A percentile compares a stretch with the other conserved stretches of the same genome.
Conservation (phyloP, 2,329 filamentous ascomycete genomes). For the Cytospora mali region DNA sequence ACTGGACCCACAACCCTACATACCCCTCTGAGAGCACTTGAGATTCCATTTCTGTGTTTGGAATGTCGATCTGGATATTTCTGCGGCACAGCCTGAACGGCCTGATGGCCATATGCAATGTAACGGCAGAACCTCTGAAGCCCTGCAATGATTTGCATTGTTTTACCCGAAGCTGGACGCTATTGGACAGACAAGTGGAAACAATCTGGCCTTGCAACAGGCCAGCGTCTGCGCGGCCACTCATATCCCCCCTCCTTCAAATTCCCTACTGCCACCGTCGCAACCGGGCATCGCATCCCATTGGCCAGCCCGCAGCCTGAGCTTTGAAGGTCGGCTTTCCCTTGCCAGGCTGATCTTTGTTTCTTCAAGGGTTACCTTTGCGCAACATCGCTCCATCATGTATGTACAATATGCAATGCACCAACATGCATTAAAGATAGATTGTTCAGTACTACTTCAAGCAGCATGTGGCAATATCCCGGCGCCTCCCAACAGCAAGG, state of each 20-base stretch:
- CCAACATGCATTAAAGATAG: neutral
- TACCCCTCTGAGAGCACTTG: neutral
- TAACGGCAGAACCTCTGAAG: neutral
- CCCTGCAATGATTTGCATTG: neutral
- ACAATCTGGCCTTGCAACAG: constrained; percentile 23
- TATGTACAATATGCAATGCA: neutral
- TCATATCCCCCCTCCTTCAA: constrained; percentile 27
- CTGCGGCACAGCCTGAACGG: neutral
- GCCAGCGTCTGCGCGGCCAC: constrained; percentile 39
- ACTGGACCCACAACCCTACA: neutral
- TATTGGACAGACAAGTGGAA: constrained; percentile 11
- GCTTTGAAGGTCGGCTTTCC: neutral
- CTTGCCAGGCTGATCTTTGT: neutral
- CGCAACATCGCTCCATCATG: neutral
- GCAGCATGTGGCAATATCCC: neutral
- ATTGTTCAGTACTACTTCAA: neutral
- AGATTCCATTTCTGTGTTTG: neutral
- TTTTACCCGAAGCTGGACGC: neutral
- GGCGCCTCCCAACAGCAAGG: neutral
- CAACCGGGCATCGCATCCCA: neutral
- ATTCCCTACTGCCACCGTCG: constrained; percentile 18
- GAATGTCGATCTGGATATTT: neutral
- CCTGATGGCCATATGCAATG: neutral
- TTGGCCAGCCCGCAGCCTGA: neutral
- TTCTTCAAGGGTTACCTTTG: too few relatives aligned